Base-by-base conservation (phyloP, 352 stramenopile species). In the Globisporangium middletonii region DNA sequence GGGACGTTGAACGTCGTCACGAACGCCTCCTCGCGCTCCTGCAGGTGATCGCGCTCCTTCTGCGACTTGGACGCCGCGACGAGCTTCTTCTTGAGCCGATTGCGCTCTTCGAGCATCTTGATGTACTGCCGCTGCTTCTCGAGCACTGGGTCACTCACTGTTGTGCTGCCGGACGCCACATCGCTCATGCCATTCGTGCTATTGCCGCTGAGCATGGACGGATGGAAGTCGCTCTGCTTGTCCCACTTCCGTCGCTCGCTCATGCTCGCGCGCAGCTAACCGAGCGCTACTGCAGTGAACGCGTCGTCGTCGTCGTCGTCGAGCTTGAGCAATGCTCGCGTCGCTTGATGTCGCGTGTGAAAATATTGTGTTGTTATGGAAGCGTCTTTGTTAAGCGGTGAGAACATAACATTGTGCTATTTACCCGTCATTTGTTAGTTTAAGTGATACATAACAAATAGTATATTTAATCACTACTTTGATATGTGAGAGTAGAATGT, bases 41-140 rank as follows among this genome's bases (percentile, higher is more conserved):
- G 71, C 18, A 86, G 64, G 13, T 64, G 61, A 3, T 78, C 74
- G 52, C 78, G 78, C 49, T 77, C 76, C 57, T 74, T 63, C 59
- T 80, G 63, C 23, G 65, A 66, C 59, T 83, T 87, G n/a, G 71
- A 75, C 7, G 75, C 68, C 18, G 67, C 71, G 18, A 81, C 76
- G 35, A 94, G 65, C 28, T 85, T 86, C 67, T 92, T 94, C 63
- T 85, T 86, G 23, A 94, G 67, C 2, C 83, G 77, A 47, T 94
- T 92, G 55, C 81, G 76, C 62, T 94, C 83, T 50, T 94, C 83
- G 41, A 94, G 63, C 57, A 91, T 86, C 67, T 85, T 86, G 57
- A 94, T 83, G 62, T 92, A 94, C 69, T 92, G 77, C 30, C 76
- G 58, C 60, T 92, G 81, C 69, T 88, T 90, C 59, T 89, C 79